Evolutionary conservation across 495 filamentous ascomycete species (phyloP).

Genomic region (Penicillium roqueforti): DNA sequence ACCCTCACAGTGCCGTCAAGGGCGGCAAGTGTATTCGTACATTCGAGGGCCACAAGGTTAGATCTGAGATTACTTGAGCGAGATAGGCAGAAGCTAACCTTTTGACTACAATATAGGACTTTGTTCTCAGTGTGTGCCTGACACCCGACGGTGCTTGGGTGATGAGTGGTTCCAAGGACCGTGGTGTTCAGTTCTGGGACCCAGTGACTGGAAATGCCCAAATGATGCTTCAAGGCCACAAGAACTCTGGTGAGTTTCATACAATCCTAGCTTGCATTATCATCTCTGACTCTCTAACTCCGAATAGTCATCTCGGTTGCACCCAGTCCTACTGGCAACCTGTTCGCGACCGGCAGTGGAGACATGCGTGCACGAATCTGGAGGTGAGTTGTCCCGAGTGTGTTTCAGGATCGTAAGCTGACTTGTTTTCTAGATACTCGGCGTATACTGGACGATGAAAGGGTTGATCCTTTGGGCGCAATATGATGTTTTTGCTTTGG

Average conservation of each 20-base stretch:
- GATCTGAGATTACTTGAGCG: conserved; percentile 21
- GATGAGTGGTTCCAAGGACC: conserved; percentile 85
- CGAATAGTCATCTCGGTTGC: conserved; percentile 77
- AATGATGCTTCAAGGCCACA: conserved; percentile 90
- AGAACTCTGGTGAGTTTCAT: conserved; percentile 66
- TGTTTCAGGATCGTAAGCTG: conserved; percentile 8
- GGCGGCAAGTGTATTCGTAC: conserved; percentile 81
- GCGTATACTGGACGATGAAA: conserved; percentile 45
- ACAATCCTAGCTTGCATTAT: neutral
- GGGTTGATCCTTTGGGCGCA: conserved; percentile 39
- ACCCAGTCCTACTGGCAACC: conserved; percentile 71
- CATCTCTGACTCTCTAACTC: conserved; percentile 1
- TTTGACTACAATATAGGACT: conserved; percentile 58
- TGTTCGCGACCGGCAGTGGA: conserved; percentile 84
- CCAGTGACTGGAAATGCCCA: conserved; percentile 81
- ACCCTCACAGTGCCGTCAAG: conserved; percentile 59
- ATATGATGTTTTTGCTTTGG: conserved; percentile 25
- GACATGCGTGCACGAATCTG: conserved; percentile 91
- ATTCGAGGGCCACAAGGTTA: conserved; percentile 86
- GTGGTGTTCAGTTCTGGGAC: conserved; percentile 92
- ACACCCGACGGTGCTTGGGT: conserved; percentile 88
- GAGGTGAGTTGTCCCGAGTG: conserved; percentile 50
- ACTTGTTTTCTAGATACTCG: conserved; percentile 34
- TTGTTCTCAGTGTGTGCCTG: conserved; percentile 82
- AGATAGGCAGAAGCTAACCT: conserved; percentile 7